These are phyloP conservation scores for Talaromyces rugulosus DNA, from an alignment of 2,329 filamentous ascomycete species.

Conservation along the genomic window DNA sequence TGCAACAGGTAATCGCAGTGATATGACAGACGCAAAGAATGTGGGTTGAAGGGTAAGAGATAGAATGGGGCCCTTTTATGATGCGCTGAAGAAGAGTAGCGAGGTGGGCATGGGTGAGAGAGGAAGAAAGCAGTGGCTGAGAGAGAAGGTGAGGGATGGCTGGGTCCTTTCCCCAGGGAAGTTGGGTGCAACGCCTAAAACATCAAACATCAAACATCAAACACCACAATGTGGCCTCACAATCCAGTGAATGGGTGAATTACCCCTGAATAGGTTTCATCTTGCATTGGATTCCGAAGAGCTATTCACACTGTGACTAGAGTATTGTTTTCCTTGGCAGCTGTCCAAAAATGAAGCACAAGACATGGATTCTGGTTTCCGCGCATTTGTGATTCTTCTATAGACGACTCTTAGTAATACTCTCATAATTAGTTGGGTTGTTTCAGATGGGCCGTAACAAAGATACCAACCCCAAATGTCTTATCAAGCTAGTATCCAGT, in stretches of 20 bases:
- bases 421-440: not conserved
- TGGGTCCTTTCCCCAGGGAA: not conserved
- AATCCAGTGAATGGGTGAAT: not conserved
- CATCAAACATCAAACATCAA: not conserved
- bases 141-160: not conserved
- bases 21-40: not conserved
- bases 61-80: not conserved
- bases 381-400: not conserved
- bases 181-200: not conserved
- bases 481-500: not conserved
- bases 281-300: not conserved
- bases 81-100: not conserved
- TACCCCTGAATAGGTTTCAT: not conserved
- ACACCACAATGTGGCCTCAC: not conserved
- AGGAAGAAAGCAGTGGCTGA: not conserved
- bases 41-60: not conserved
- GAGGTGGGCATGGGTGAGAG: not conserved
- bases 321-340: not conserved
- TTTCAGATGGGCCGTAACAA: not conserved
- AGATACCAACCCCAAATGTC: not conserved
- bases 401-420: not conserved
- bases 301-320: not conserved
- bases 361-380: not conserved
- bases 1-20: not conserved
- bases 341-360: not conserved